phyloP scores from a whole-genome alignment of 1,139 yeast genomes.

The Magnusiomyces tetraspermus region DNA sequence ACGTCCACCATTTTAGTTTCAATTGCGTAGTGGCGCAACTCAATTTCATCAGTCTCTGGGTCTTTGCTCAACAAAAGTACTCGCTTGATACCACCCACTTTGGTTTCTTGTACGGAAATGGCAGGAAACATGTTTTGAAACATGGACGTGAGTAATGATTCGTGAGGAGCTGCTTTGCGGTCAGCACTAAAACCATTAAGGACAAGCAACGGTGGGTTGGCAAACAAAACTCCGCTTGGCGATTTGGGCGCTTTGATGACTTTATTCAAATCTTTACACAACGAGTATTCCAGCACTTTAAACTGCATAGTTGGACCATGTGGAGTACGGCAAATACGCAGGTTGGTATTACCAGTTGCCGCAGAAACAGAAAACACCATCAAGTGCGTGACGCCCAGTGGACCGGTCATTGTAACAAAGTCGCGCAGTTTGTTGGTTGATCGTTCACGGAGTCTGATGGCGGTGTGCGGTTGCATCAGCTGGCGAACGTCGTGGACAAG shows the following conservation, averaged over 20 bases:
- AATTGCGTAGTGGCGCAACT: slow-evolving; percentile 83
- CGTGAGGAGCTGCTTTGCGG: slow-evolving; percentile 36
- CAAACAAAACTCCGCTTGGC: slow-evolving; percentile 34
- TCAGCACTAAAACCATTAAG: slow-evolving; percentile 72
- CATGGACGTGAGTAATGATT: slow-evolving; percentile 75
- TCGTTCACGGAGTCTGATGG: slow-evolving; percentile 76
- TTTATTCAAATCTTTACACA: slow-evolving; percentile 71
- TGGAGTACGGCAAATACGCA: slow-evolving; percentile 81
- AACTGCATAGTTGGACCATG: slow-evolving; percentile 92
- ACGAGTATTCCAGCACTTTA: slow-evolving; percentile 63
- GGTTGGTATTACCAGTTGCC: slow-evolving; percentile 69
- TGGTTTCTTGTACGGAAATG: slow-evolving; percentile 72
- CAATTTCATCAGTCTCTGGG: slow-evolving; percentile 59
- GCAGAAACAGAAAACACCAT: slow-evolving; percentile 76
- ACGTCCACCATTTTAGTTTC: slow-evolving; percentile 82
- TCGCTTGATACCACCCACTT: slow-evolving; percentile 64
- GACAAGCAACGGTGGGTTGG: slow-evolving; percentile 81
- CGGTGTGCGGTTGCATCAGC: slow-evolving; percentile 96
- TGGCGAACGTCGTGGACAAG: slow-evolving; percentile 79
- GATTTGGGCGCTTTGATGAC: slow-evolving; percentile 53
- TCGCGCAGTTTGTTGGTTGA: slow-evolving; percentile 81
- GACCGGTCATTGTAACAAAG: slow-evolving; percentile 94
- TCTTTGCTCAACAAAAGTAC: slow-evolving; percentile 77
- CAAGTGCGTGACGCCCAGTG: slow-evolving; percentile 83
- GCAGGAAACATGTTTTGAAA: slow-evolving; percentile 97